Evolutionary conservation across 331 rosid genomes (phyloP), one percentile per base, ranked within the genome.

Genomic region (Quercus phellos): DNA sequence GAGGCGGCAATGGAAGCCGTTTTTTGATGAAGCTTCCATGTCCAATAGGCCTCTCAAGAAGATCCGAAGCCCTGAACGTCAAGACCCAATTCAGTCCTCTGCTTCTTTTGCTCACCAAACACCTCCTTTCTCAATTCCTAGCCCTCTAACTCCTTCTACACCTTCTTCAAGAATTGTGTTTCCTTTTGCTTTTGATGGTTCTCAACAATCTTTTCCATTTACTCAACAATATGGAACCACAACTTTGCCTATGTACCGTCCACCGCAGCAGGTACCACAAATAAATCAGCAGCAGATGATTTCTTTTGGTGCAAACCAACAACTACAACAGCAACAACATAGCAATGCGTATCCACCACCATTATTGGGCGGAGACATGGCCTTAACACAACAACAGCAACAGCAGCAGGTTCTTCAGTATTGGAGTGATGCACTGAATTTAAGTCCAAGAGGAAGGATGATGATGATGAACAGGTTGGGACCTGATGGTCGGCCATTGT

Each of bases 381-480:
- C 80, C 4, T 10, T 61, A 8, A 79, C 61, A 24, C 88, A 42
- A 0, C 90, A 79, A 4, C 88, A 73, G n/a, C 87, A 85, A 18
- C 89, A 85, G 35, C 96, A 87, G 77, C 96, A 92, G n/a, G 63
- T 89, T 78, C 90, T 89, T 75, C 92, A 83, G 77, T 74, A 92
- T 64, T 92, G 98, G 95, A 90, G 94, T 27, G 94, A 89, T 0
- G 84, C 98, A 6, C 56, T 89, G 87, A 88, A 90, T 83, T 74
- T 90, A 19, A 90, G 91, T 74, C 96, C 97, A 55, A 87, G 89
- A 76, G 90, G 90, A 17, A 87, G 86, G 72, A 79, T 88, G 85
- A 85, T 84, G 87, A 86, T 89, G 92, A 90, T 90, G 96, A 88
- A 30, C 80, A 55, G 88, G 21, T 70, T 88, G 11, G 90, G 92